Conservation (phyloP, 768 basidiomycete genomes). For the Paxillus involutus region DNA sequence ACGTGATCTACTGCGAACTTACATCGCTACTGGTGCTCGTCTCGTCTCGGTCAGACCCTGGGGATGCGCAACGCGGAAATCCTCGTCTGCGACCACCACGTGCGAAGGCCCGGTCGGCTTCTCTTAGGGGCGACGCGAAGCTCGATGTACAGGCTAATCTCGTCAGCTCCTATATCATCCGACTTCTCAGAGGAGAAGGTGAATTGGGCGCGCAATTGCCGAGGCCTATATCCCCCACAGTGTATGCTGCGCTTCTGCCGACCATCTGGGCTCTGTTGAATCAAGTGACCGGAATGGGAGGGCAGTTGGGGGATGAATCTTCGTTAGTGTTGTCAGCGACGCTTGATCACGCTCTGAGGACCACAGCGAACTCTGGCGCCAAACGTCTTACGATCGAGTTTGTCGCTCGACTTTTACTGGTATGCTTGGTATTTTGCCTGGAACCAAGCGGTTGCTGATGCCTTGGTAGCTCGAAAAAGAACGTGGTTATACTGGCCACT, state of each 20-base stretch:
- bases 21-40: conserved; percentile 59
- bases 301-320: conserved; percentile 12
- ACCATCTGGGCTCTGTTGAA: conserved; percentile 77
- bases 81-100: conserved; percentile 4
- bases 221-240: conserved; percentile 49
- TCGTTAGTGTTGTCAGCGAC: conserved; percentile 47
- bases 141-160: conserved; percentile 43
- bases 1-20: conserved; percentile 77
- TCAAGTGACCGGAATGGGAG: conserved; percentile 31
- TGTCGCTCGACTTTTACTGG: conserved; percentile 66
- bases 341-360: conserved; percentile 64
- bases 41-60: conserved; percentile 14
- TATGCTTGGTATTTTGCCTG: conserved; percentile 32
- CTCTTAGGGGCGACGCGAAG: conserved; percentile 16
- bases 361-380: conserved; percentile 56
- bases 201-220: conserved; percentile 42
- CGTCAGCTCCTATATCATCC: conserved; percentile 61
- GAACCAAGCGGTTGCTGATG: conserved; percentile 2
- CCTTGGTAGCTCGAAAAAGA: conserved; percentile 57
- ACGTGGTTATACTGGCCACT: conserved; percentile 48
- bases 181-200: conserved; percentile 54
- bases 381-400: conserved; percentile 77
- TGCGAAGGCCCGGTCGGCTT: conserved; percentile 16
- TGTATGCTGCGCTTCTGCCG: conserved; percentile 71
- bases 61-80: conserved; percentile 6